phyloP scores from a whole-genome alignment of 495 filamentous ascomycete genomes.

The Entonaema liquescens region DNA sequence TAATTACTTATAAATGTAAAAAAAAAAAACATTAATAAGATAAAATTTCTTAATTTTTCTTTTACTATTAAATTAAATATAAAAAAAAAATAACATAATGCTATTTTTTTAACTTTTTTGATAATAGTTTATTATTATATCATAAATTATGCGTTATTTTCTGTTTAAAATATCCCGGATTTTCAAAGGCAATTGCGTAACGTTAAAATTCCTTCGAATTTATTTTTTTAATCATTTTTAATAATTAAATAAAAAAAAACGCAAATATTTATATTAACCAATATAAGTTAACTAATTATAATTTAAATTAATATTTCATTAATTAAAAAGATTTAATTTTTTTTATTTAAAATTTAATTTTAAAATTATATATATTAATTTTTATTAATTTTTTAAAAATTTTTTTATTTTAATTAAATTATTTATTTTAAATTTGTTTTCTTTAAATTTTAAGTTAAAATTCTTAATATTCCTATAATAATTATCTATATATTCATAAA shows the following conservation, averaged over 20 bases:
- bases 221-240: not conserved
- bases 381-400: not conserved
- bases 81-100: not conserved
- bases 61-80: not conserved
- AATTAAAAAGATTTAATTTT: not conserved
- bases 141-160: not conserved
- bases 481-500: not conserved
- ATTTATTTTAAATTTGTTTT: not conserved
- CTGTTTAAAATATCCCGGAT: not conserved
- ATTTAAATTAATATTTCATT: not conserved
- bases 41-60: not conserved
- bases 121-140: slow-evolving; percentile 6
- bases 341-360: not conserved
- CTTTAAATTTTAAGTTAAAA: not conserved
- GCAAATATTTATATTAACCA: not conserved
- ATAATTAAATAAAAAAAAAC: not conserved
- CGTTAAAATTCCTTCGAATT: not conserved
- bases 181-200: not conserved
- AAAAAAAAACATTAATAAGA: too few relatives aligned
- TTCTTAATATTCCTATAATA: not conserved
- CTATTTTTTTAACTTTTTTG: not conserved
- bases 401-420: not conserved
- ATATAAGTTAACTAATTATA: not conserved
- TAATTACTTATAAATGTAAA: not conserved
- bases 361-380: not conserved